These are phyloP conservation scores for Trichosanthes truncata DNA, from an alignment of 306 rosid species.

Conservation along the genomic window DNA sequence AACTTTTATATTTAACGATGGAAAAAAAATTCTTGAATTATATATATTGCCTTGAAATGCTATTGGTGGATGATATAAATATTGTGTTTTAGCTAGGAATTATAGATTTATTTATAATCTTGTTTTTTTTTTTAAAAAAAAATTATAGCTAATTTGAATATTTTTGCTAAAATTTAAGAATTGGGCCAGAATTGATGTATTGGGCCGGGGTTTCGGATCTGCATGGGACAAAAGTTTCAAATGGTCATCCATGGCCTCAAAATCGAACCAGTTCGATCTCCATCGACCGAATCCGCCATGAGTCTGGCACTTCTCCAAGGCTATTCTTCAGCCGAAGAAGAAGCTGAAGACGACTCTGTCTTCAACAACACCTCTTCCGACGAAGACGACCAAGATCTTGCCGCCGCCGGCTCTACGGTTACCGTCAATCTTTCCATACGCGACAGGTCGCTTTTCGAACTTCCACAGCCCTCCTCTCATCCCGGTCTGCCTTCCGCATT, in stretches of 20 bases:
- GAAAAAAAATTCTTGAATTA: too few relatives aligned
- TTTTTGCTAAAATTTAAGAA: too few relatives aligned
- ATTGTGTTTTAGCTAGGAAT: too few relatives aligned
- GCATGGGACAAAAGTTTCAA: background rate
- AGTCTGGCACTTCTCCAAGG: slow-evolving; percentile 80
- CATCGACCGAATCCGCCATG: slow-evolving; percentile 26
- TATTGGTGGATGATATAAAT: too few relatives aligned
- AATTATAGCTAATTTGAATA: too few relatives aligned
- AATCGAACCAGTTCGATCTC: background rate
- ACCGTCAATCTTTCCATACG: slow-evolving; percentile 32
- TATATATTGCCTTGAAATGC: too few relatives aligned
- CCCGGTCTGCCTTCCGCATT: slow-evolving; percentile 80
- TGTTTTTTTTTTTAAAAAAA: too few relatives aligned
- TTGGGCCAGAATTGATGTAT: background rate
- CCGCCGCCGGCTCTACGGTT: slow-evolving; percentile 11
- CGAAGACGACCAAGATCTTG: slow-evolving; percentile 21
- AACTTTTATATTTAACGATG: too few relatives aligned
- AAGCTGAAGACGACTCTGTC: slow-evolving; percentile 1
- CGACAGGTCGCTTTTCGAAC: slow-evolving; percentile 56
- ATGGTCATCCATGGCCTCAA: background rate
- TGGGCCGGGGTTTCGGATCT: background rate
- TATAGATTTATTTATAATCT: too few relatives aligned
- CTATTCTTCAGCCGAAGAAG: slow-evolving; percentile 58
- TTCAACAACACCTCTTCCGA: slow-evolving; percentile 22
- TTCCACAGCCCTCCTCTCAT: slow-evolving; percentile 39